phyloP scores from a whole-genome alignment of 2,329 filamentous ascomycete species.

The Cladobotryum protrusum region DNA sequence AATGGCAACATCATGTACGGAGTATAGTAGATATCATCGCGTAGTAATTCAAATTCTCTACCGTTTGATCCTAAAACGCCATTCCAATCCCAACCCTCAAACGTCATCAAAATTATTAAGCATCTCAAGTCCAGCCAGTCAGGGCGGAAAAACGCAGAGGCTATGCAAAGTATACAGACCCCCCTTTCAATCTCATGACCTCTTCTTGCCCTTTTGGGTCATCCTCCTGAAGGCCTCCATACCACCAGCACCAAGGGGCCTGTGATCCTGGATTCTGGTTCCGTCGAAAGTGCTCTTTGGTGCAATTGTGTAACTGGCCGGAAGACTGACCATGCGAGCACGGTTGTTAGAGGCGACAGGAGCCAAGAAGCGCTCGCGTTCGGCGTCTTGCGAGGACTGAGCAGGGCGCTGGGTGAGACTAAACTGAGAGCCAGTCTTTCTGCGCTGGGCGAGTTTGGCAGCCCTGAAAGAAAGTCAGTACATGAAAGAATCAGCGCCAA shows the following conservation, averaged over 20 bases:
- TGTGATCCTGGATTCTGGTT: constrained; percentile 43
- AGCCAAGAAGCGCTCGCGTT: constrained; percentile 53
- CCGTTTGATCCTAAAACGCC: constrained; percentile 7
- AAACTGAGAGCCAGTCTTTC: constrained; percentile 43
- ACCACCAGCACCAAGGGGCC: constrained; percentile 57
- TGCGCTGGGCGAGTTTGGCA: constrained; percentile 46
- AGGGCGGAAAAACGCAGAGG: not conserved
- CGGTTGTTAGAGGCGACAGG: constrained; percentile 50
- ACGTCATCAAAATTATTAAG: not conserved
- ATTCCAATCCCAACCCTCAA: not conserved
- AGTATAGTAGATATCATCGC: not conserved
- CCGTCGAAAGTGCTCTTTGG: constrained; percentile 57
- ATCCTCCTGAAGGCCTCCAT: constrained; percentile 61
- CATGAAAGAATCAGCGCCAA: too few species aligned
- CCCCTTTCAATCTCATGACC: constrained; percentile 15
- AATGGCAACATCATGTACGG: too few species aligned
- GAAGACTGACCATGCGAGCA: constrained; percentile 49
- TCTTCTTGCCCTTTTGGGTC: constrained; percentile 57
- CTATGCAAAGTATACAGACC: not conserved
- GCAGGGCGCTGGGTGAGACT: constrained; percentile 45
- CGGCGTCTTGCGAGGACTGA: constrained; percentile 40
- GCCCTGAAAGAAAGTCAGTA: constrained; percentile 34
- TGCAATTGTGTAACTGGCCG: constrained; percentile 53
- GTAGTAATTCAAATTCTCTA: not conserved
- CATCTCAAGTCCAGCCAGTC: not conserved